Percentiles rank a stretch among this genome's conserved stretches.
phyloP scores from a whole-genome alignment of 2,329 filamentous ascomycete species.

The Fusarium irregulare region DNA sequence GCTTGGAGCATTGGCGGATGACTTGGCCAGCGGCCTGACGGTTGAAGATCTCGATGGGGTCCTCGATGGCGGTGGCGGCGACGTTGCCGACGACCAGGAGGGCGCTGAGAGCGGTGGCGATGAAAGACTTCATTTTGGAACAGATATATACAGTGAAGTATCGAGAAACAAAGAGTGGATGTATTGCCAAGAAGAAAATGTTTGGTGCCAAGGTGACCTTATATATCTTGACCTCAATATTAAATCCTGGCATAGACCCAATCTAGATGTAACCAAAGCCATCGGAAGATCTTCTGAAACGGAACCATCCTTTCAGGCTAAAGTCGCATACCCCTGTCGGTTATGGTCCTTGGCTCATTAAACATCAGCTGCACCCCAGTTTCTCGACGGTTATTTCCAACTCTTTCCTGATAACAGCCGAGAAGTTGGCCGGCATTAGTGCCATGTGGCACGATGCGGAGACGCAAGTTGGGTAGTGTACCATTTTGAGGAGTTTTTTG shows the following conservation, averaged over 20 bases:
- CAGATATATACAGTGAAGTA: conserved; percentile 4
- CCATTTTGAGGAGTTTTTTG: neutral
- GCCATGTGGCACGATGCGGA: conserved; percentile 27
- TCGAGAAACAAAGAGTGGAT: neutral
- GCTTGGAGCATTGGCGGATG: conserved; percentile 58
- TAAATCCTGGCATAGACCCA: neutral
- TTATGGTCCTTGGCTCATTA: neutral
- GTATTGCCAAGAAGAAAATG: neutral
- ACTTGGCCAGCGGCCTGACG: conserved; percentile 57
- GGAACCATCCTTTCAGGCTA: conserved; percentile 9
- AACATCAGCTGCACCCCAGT: neutral
- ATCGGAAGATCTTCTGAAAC: conserved; percentile 7
- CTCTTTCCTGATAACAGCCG: neutral
- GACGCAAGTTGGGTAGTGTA: neutral
- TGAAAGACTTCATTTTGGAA: conserved; percentile 22
- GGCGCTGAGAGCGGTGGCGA: conserved; percentile 13
- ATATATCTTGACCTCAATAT: conserved; percentile 2
- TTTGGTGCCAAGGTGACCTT: conserved; percentile 2
- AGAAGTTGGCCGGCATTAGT: neutral
- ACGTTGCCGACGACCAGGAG: conserved; percentile 44
- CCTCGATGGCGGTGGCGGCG: conserved; percentile 47
- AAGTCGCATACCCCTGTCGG: neutral
- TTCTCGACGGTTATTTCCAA: neutral
- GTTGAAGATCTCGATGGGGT: conserved; percentile 54
- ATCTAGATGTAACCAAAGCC: neutral